These are phyloP conservation scores for Phytophthora europaea DNA, from an alignment of 352 stramenopile genomes.

Conservation along the genomic window DNA sequence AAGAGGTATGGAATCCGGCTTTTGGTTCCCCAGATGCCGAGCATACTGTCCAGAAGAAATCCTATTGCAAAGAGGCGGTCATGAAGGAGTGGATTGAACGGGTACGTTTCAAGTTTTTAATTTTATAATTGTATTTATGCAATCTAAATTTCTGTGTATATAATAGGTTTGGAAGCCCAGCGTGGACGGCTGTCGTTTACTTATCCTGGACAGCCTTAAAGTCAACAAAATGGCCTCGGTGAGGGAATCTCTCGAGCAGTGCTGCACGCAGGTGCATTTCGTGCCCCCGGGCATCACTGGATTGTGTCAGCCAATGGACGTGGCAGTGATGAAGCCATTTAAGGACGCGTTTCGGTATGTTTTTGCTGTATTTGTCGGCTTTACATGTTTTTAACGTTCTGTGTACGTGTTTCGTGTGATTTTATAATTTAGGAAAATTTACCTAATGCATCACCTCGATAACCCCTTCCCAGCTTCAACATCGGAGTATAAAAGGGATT, in stretches of 20 bases:
- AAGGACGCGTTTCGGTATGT: too few species aligned
- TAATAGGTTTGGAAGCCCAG: constrained; percentile 15
- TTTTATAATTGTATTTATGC: background rate
- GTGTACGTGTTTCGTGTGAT: too few species aligned
- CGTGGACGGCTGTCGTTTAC: background rate
- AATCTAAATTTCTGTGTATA: background rate
- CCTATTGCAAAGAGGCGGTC: constrained; percentile 18
- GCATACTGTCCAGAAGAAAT: constrained; percentile 25
- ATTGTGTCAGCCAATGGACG: too few species aligned
- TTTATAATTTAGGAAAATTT: background rate
- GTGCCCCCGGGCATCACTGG: too few species aligned
- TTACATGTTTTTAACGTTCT: too few species aligned
- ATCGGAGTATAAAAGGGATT: too few species aligned
- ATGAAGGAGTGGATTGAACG: constrained; percentile 19
- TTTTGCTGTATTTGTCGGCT: too few species aligned
- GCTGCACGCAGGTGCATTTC: background rate
- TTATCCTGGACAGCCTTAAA: background rate
- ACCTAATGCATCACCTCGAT: background rate
- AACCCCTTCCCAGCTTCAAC: background rate
- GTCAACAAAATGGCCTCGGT: background rate
- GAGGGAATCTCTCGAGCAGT: background rate
- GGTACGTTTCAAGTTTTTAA: background rate
- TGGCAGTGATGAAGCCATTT: too few species aligned
- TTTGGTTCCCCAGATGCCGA: background rate
- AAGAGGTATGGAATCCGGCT: constrained; percentile 16